Base-by-base conservation (phyloP, 148 eudicot genomes). In the Talinum fruticosum region DNA sequence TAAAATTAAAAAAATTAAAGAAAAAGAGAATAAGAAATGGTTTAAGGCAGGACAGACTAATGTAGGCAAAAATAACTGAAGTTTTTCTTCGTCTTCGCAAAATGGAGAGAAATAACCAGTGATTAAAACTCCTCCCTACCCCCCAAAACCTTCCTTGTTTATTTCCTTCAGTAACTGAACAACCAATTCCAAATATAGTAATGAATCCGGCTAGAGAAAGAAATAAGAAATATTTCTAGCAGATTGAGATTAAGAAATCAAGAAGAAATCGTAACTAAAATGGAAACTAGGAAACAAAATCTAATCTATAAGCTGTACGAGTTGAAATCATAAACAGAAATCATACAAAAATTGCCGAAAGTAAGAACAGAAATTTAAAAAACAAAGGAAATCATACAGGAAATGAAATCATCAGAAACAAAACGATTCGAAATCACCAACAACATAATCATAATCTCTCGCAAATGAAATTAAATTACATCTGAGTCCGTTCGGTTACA, bases 251-350 rank as follows among this genome's bases (percentile, higher is more conserved):
- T 68, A 35, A 68, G 51, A 70, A 70, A 70, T 10, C 38, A 37
- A 29, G 16, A 49, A 4, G 28, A 18, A n/a, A 72, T 16, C 37
- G 45, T 29, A 49, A 45, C 19, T 1, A 45, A 71, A 44, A 41
- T 2, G 10, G 33, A 10, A 23, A 18, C 10, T 72, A 14, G 18
- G 73, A 70, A 70, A 49, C 33, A 29, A 81, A 69, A 19, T 78
- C 57, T 44, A 67, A 73, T 29, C 70, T 53, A 49, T 68, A 8
- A 66, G 49, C 57, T 74, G 36, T 45, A 73, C 45, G 35, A n/a
- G 29, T 18, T 45, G 35, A 49, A 26, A 77, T 51, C n/a, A 51
- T 51, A 2, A 51, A 51, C 57, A 51, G 57, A 51, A 51, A 51
- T 51, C n/a, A 5, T 23, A 51, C 15, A 6, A 51, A 51, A 2